These are phyloP conservation scores for Klebsormidium nitens DNA, from an alignment of 139 green algal species.

Conservation along the genomic window DNA sequence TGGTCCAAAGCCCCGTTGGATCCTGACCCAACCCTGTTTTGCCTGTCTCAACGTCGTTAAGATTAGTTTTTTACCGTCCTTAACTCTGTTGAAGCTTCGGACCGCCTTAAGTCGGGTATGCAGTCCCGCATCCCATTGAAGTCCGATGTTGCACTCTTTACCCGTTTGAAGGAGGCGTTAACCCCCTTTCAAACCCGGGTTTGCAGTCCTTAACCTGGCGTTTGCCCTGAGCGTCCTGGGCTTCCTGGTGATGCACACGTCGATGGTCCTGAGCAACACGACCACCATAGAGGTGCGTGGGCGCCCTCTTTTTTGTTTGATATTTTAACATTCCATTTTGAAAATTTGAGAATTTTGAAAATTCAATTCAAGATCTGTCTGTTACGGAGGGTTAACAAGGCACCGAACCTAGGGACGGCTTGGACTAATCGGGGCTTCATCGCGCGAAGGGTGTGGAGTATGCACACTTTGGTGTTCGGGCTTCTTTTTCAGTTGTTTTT, in stretches of 20 bases:
- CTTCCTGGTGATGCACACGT: constrained; percentile 51
- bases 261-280: constrained; percentile 45
- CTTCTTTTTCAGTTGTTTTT: too few species aligned
- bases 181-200: background rate
- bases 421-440: background rate
- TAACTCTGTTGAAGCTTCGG: too few species aligned
- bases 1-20: too few species aligned
- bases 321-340: background rate
- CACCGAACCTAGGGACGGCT: background rate
- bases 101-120: too few species aligned
- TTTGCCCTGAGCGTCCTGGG: constrained; percentile 45
- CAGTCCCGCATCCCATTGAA: too few species aligned
- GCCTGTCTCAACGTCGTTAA: too few species aligned
- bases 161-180: too few species aligned
- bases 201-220: constrained; percentile 43
- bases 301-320: background rate
- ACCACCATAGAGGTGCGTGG: constrained; percentile 46
- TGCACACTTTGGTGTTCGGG: too few species aligned
- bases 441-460: background rate
- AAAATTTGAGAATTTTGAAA: background rate
- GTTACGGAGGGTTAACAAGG: background rate
- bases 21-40: too few species aligned
- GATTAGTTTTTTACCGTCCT: too few species aligned
- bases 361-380: background rate
- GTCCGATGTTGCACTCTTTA: background rate